Conservation (phyloP, 768 basidiomycete genomes). For the Leccinum disarticulatum region DNA sequence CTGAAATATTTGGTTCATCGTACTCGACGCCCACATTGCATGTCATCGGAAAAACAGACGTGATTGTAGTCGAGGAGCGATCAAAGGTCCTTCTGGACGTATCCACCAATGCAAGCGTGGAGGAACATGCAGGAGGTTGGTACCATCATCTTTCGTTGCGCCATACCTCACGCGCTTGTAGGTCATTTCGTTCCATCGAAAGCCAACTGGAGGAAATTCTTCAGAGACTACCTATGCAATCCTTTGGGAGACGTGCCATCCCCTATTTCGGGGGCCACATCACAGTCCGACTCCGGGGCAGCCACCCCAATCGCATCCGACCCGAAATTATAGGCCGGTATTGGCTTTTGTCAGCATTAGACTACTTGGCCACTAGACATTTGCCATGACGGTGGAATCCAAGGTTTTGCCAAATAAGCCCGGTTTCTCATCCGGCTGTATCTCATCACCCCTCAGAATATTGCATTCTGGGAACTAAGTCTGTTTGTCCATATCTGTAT, state of each 20-base stretch:
- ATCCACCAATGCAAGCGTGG: constrained; percentile 60
- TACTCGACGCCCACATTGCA: constrained; percentile 76
- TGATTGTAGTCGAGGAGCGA: constrained; percentile 71
- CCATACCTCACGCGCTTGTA: constrained; percentile 27
- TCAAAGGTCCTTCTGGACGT: constrained; percentile 54
- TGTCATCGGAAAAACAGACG: constrained; percentile 73
- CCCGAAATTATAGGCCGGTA: constrained; percentile 5
- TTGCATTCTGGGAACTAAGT: background rate
- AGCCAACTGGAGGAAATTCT: constrained; percentile 72
- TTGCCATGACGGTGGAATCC: background rate
- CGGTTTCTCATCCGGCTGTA: background rate
- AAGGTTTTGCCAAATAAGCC: background rate
- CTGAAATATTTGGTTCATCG: constrained; percentile 47
- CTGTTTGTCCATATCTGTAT: background rate
- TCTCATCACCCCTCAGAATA: background rate
- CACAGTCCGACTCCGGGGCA: constrained; percentile 46
- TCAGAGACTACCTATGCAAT: constrained; percentile 62
- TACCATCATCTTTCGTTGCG: constrained; percentile 5
- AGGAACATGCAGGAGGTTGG: constrained; percentile 79
- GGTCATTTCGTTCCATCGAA: constrained; percentile 86
- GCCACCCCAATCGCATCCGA: constrained; percentile 39
- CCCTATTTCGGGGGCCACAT: constrained; percentile 35
- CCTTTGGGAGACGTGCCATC: constrained; percentile 48
- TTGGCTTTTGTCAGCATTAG: constrained; percentile 3
- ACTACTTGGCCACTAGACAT: constrained; percentile 1